phyloP scores from a whole-genome alignment of 2,329 filamentous ascomycete genomes.

The Cordyceps farinosa region DNA sequence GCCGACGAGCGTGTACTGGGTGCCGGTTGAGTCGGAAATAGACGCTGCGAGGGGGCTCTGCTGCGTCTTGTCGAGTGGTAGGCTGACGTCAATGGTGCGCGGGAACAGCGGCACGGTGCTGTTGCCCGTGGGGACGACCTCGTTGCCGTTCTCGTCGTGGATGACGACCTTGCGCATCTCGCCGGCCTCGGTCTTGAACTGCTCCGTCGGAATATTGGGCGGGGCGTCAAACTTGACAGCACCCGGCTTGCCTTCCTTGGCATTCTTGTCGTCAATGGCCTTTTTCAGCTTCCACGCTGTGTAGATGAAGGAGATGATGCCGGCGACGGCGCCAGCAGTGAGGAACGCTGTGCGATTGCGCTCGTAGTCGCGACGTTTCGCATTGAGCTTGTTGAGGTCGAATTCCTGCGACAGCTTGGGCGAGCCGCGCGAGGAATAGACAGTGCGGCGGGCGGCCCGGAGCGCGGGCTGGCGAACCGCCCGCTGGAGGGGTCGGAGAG shows the following conservation, averaged over 20 bases:
- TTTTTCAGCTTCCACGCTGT: conserved; percentile 50
- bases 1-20: conserved; percentile 83
- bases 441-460: conserved; percentile 24
- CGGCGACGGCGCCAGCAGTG: conserved; percentile 46
- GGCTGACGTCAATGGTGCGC: conserved; percentile 61
- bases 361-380: conserved; percentile 47
- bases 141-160: conserved; percentile 64
- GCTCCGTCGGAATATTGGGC: conserved; percentile 37
- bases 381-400: conserved; percentile 47
- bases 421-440: conserved; percentile 29
- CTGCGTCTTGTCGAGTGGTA: conserved; percentile 28
- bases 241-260: conserved; percentile 32
- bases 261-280: conserved; percentile 32
- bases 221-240: conserved; percentile 41
- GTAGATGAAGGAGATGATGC: conserved; percentile 48
- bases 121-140: conserved; percentile 78
- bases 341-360: conserved; percentile 50
- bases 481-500: conserved; percentile 25
- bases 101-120: conserved; percentile 78
- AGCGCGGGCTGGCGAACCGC: conserved; percentile 18
- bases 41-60: conserved; percentile 35
- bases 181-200: conserved; percentile 47
- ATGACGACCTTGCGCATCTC: conserved; percentile 56
- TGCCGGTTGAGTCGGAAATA: conserved; percentile 40
- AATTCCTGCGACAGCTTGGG: conserved; percentile 45